Evolutionary conservation across 2,329 filamentous ascomycete species (phyloP), one percentile per base, ranked within the genome.

Genomic region (Cladophialophora carrionii): DNA sequence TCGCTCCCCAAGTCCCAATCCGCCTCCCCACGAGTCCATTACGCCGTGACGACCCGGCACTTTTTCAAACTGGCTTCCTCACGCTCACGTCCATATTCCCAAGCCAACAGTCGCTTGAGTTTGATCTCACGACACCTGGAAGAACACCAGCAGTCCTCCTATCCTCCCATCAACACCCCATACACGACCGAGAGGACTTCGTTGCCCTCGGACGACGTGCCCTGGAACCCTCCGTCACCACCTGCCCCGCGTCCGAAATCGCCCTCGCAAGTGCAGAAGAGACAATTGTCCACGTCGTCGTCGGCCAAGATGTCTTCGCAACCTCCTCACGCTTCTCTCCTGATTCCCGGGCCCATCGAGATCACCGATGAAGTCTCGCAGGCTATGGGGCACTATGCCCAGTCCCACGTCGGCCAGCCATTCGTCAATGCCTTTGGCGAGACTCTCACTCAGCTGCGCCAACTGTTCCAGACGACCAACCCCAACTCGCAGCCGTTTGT

Each of bases 341-440:
- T 99, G 80, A 98, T 99, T 75, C 95, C 95, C 57, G 95, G 95
- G 70, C 95, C 95, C 10, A 65, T 67, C 26, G 62, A 69, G 68
- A 64, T 71, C 64, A 63, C 55, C 31, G 68, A 70, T 63, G 70
- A 72, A 46, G 68, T 71, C 52, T 62, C 68, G 3, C 67, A 71
- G 57, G 66, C 67, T 37, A 71, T 72, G 71, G 48, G 60, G 37
- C 62, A 63, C 49, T 72, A 68, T 70, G 70, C 71, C 78, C 92
- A 99, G 85, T 96, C 91, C 78, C 95, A 99, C 80, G 92, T 97
- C 73, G 91, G 91, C 64, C 87, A 89, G 60, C 90, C 87, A 64
- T 99, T 99, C 75, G 92, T 98, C 73, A 88, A 90, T 72, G 88
- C 85, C 71, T 99, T 99, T 76, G 90, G 94, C 76, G 94, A 99